Conservation (phyloP, 192 early-diverging fungal genomes). For the Phycomyces nitens region DNA sequence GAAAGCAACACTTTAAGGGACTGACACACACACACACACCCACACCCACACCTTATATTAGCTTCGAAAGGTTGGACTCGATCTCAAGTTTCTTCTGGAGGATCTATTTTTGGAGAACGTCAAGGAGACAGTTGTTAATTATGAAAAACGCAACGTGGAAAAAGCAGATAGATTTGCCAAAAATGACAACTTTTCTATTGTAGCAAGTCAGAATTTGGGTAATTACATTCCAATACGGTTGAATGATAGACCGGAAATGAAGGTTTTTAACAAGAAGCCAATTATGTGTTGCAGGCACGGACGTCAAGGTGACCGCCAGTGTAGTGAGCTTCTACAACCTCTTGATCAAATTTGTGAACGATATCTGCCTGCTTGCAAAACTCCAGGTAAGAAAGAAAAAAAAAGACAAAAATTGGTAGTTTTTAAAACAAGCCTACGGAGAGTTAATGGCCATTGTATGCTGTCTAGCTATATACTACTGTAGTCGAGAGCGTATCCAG, state of each 20-base stretch:
- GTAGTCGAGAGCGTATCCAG: constrained; percentile 61
- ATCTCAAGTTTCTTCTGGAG: constrained; percentile 81
- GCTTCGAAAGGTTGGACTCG: constrained; percentile 82
- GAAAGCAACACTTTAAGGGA: constrained; percentile 1
- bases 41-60: constrained; percentile 29
- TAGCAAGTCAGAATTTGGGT: constrained; percentile 52
- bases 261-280: background rate
- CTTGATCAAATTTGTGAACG: constrained; percentile 68
- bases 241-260: background rate
- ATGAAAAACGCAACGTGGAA: constrained; percentile 60
- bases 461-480: constrained; percentile 61
- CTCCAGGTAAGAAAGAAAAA: constrained; percentile 46
- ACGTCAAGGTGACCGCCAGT: constrained; percentile 57
- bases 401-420: background rate
- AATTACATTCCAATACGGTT: constrained; percentile 1
- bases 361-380: constrained; percentile 66
- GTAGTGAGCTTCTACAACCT: constrained; percentile 66
- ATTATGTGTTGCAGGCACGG: constrained; percentile 31
- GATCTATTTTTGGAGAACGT: constrained; percentile 76
- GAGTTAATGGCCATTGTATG: background rate
- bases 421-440: background rate
- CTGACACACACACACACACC: background rate
- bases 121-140: constrained; percentile 62
- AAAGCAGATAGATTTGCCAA: constrained; percentile 62
- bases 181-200: constrained; percentile 64